Percentiles rank a stretch among this genome's conserved stretches.
Evolutionary conservation across 2,329 filamentous ascomycete genomes (phyloP).

Genomic region (Fusarium brevicatenulatum): DNA sequence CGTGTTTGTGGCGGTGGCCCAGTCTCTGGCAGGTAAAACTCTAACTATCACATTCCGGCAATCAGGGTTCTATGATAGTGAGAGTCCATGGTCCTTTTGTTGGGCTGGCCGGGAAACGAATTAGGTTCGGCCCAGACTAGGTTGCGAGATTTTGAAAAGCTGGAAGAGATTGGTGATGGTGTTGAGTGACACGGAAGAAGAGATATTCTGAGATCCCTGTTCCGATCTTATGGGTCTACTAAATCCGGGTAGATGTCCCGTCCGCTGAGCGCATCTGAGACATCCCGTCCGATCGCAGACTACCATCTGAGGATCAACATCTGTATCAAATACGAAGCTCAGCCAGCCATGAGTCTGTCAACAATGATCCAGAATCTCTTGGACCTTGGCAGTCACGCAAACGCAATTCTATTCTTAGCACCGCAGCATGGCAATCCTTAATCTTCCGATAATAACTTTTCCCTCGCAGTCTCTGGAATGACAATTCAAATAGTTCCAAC

Average conservation of each 20-base stretch:
- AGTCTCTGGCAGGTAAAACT: not conserved
- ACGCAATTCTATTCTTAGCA: slow-evolving; percentile 15
- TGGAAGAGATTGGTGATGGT: not conserved
- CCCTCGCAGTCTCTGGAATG: slow-evolving; percentile 7
- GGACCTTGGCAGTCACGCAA: not conserved
- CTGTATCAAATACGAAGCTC: not conserved
- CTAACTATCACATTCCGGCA: slow-evolving; percentile 19
- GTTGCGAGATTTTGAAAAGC: not conserved
- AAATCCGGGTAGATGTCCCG: not conserved
- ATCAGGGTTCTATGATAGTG: not conserved
- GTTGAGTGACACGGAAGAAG: no score
- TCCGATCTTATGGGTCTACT: not conserved
- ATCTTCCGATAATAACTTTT: not conserved
- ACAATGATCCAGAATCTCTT: not conserved
- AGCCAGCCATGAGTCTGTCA: not conserved
- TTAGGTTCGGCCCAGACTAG: not conserved
- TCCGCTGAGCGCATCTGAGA: not conserved
- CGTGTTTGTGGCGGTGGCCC: slow-evolving; percentile 17
- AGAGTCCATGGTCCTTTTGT: not conserved
- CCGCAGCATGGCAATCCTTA: not conserved
- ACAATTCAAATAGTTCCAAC: not conserved
- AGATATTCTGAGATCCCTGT: no score
- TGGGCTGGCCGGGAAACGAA: slow-evolving; percentile 5
- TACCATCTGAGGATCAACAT: not conserved
- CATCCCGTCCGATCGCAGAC: not conserved